phyloP scores from a whole-genome alignment of 257 asterid genomes.

The Euphrasia confusa region DNA sequence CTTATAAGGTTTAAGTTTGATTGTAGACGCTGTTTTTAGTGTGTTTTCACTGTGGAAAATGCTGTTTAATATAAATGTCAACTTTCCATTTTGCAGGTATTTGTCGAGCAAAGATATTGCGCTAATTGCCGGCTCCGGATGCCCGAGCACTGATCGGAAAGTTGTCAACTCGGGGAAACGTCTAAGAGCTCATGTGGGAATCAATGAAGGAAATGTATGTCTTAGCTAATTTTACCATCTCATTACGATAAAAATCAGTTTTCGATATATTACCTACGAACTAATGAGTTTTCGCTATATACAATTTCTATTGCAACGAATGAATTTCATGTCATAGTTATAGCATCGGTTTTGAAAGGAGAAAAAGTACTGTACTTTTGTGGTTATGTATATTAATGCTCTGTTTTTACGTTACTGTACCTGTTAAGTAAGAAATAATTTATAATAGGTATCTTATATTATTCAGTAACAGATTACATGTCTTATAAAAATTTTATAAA shows the following conservation, averaged over 20 bases:
- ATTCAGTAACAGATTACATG: no score
- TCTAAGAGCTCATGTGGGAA: conserved; percentile 65
- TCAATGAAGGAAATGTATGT: conserved; percentile 83
- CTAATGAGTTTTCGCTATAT: no score
- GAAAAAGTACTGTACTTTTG: no score
- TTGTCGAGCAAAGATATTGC: conserved; percentile 59
- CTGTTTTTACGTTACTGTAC: no score
- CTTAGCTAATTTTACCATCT: neutral
- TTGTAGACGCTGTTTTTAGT: neutral
- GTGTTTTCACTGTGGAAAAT: neutral
- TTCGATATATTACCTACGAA: no score
- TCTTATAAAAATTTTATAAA: no score
- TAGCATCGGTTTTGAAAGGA: no score
- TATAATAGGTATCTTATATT: no score
- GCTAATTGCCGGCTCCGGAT: conserved; percentile 63
- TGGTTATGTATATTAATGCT: no score
- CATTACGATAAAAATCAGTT: neutral
- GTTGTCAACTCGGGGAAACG: conserved; percentile 95
- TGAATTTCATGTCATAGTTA: no score
- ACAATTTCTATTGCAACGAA: no score
- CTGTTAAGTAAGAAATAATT: no score
- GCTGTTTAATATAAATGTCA: conserved; percentile 17
- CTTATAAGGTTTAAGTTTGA: conserved; percentile 53
- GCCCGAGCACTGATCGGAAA: conserved; percentile 87
- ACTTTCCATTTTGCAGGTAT: conserved; percentile 41